These are phyloP conservation scores for Viola pubescens DNA, from an alignment of 441 rosid species.

Conservation along the genomic window DNA sequence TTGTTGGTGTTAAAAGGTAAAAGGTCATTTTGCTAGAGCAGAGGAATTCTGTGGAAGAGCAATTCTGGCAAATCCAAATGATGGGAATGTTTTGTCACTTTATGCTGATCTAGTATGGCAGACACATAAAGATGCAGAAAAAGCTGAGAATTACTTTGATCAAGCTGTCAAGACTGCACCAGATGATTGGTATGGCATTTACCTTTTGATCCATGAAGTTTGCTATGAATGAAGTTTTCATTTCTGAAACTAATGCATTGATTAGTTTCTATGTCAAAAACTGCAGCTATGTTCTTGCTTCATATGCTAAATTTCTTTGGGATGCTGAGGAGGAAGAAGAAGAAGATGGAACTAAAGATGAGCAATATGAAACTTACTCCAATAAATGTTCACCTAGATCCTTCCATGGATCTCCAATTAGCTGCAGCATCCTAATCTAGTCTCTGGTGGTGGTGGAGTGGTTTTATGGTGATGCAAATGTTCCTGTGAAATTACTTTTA, in stretches of 20 bases:
- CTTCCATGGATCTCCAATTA: constrained; percentile 22
- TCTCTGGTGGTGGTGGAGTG: neutral
- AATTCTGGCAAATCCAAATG: constrained; percentile 45
- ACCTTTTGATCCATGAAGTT: neutral
- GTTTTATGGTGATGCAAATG: neutral
- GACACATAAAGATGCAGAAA: constrained; percentile 30
- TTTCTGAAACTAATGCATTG: neutral
- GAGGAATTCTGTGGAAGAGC: constrained; percentile 55
- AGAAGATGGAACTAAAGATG: constrained; percentile 14
- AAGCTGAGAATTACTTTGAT: constrained; percentile 46
- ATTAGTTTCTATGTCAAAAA: neutral
- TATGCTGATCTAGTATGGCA: constrained; percentile 54
- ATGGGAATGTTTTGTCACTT: constrained; percentile 43
- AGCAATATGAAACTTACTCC: constrained; percentile 1
- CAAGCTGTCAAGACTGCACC: constrained; percentile 49
- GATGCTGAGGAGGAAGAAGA: constrained; percentile 48
- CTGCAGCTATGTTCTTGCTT: constrained; percentile 51
- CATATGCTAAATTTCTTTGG: constrained; percentile 66
- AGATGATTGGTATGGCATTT: constrained; percentile 41
- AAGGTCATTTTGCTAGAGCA: constrained; percentile 47
- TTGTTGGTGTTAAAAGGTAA: constrained; percentile 22
- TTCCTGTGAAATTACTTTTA: too few relatives aligned
- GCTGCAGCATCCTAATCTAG: constrained; percentile 23
- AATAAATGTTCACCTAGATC: constrained; percentile 14
- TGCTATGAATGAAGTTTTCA: neutral